phyloP scores from a whole-genome alignment of 108 stramenopile species.

The Nitzschia inconspicua region DNA sequence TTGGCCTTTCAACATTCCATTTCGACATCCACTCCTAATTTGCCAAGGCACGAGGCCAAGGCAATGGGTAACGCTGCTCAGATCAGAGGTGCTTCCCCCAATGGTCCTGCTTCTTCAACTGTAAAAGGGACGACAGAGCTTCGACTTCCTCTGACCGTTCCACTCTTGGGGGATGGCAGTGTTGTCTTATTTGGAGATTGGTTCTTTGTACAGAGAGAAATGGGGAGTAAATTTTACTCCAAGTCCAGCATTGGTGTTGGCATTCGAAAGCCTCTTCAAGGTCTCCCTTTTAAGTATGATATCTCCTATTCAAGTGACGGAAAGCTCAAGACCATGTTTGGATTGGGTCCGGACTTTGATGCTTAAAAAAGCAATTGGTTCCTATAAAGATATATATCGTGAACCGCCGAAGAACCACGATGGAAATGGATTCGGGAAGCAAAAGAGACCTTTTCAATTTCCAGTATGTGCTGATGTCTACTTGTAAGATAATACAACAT shows the following conservation, averaged over 20 bases:
- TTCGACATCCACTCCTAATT: conserved; percentile 51
- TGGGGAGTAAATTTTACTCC: conserved; percentile 13
- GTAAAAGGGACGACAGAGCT: conserved; percentile 72
- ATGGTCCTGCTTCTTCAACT: conserved; percentile 39
- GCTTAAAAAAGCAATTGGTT: too few relatives aligned
- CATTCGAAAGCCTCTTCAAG: conserved; percentile 68
- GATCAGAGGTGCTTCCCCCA: conserved; percentile 57
- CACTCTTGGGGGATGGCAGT: conserved; percentile 23
- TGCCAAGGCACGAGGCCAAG: conserved; percentile 76
- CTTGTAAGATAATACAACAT: too few relatives aligned
- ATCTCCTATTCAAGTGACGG: conserved; percentile 58
- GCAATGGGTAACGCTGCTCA: conserved; percentile 56
- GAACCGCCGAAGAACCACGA: too few relatives aligned
- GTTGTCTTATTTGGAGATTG: conserved; percentile 78
- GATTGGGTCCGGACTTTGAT: conserved; percentile 67
- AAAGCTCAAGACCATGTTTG: conserved; percentile 61
- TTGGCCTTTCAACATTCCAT: conserved; percentile 65
- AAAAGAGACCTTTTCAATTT: too few relatives aligned
- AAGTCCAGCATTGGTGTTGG: conserved; percentile 75
- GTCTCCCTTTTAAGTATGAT: conserved; percentile 78
- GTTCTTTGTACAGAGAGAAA: conserved; percentile 39
- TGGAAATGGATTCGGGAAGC: too few relatives aligned
- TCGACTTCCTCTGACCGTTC: conserved; percentile 56
- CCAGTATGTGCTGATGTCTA: too few relatives aligned
- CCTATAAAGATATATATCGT: too few relatives aligned